Percentiles rank a stretch among this genome's conserved stretches.
Conservation (phyloP, 495 filamentous ascomycete species). For the Xylaria acuta region DNA sequence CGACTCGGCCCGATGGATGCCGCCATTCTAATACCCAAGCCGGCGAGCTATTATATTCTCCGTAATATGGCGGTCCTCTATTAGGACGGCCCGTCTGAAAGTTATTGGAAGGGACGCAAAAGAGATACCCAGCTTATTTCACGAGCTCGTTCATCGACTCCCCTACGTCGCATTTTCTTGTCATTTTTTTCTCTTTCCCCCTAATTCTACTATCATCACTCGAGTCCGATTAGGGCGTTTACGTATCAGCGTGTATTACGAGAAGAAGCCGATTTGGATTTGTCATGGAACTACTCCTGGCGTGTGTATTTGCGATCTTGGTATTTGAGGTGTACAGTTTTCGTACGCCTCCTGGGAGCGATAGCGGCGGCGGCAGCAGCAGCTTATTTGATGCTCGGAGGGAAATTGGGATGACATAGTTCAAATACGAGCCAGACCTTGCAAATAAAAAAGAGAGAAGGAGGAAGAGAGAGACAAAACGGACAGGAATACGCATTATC, state of each 20-base stretch:
- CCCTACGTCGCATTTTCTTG: constrained; percentile 32
- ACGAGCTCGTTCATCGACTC: constrained; percentile 43
- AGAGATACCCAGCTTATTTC: constrained; percentile 46
- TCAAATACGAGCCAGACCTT: background rate
- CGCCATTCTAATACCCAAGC: constrained; percentile 31
- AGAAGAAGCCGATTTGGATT: constrained; percentile 17
- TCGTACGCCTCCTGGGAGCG: background rate
- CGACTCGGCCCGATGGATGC: constrained; percentile 26
- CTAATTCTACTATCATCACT: constrained; percentile 25
- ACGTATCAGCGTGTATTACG: constrained; percentile 35
- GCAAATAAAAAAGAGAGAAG: background rate
- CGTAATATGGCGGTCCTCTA: constrained; percentile 31
- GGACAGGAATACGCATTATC: constrained; percentile 4
- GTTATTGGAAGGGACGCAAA: constrained; percentile 27
- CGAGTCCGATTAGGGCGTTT: constrained; percentile 19
- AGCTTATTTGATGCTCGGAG: background rate
- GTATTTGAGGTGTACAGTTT: background rate
- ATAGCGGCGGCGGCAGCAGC: background rate
- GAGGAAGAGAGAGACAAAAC: background rate
- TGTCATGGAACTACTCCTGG: background rate
- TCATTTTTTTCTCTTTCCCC: constrained; percentile 28
- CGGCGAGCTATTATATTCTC: constrained; percentile 35
- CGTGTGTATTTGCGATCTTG: constrained; percentile 15
- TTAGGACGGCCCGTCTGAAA: constrained; percentile 17
- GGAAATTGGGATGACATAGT: constrained; percentile 7